These are phyloP conservation scores for Backusella psychrophila DNA, from an alignment of 192 early-diverging fungal species.

Conservation along the genomic window DNA sequence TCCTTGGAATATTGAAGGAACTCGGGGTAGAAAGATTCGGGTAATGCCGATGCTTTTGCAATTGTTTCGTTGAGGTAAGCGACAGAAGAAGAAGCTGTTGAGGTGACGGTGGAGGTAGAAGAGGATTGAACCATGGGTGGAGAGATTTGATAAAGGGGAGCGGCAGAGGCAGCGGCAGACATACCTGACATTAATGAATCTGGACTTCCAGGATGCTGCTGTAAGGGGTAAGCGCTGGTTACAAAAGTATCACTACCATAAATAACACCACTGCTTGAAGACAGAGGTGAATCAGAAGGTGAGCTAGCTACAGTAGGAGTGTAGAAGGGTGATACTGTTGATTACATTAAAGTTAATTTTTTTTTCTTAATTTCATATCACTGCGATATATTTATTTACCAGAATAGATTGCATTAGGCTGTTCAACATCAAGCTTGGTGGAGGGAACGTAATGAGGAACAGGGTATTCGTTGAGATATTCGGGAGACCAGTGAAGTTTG, in stretches of 20 bases:
- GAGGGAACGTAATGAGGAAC: slow-evolving; percentile 5
- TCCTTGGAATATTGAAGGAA: slow-evolving; percentile 40
- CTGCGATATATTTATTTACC: slow-evolving; percentile 13
- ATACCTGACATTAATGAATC: slow-evolving; percentile 20
- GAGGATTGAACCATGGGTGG: slow-evolving; percentile 21
- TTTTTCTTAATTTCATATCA: not conserved
- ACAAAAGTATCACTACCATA: not conserved
- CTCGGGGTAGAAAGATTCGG: slow-evolving; percentile 38
- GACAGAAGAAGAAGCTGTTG: slow-evolving; percentile 17
- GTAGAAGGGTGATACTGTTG: slow-evolving; percentile 11
- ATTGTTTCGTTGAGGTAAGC: slow-evolving; percentile 34
- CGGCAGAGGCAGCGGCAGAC: slow-evolving; percentile 15
- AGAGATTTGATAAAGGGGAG: slow-evolving; percentile 14
- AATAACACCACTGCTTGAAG: not conserved
- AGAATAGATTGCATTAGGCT: slow-evolving; percentile 18
- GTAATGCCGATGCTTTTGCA: slow-evolving; percentile 38
- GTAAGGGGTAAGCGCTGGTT: not conserved
- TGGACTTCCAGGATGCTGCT: slow-evolving; percentile 23
- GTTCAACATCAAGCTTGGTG: slow-evolving; percentile 2
- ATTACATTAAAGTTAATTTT: not conserved
- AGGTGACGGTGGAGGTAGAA: slow-evolving; percentile 20
- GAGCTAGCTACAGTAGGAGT: not conserved
- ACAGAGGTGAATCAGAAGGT: not conserved
- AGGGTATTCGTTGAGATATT: slow-evolving; percentile 19
- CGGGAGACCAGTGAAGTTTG: slow-evolving; percentile 21